These are phyloP conservation scores for Tulasnella sp. DNA, from an alignment of 768 basidiomycete species.

Conservation along the genomic window DNA sequence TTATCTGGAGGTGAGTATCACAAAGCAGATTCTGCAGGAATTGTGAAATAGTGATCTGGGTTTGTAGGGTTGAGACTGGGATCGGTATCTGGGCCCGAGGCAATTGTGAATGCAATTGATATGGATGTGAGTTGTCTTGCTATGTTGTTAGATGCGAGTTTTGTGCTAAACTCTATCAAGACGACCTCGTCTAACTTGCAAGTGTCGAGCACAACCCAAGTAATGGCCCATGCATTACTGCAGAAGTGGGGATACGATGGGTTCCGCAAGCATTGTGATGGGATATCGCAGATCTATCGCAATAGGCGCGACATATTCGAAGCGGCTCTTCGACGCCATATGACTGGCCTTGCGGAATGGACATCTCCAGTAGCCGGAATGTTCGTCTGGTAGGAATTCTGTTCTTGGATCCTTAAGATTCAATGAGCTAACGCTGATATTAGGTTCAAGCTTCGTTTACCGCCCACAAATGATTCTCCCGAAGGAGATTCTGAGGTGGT, in stretches of 20 bases:
- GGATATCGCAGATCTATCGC: slow-evolving; percentile 60
- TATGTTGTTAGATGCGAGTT: not conserved
- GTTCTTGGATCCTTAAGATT: slow-evolving; percentile 3
- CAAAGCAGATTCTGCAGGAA: too few species aligned
- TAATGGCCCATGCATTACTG: slow-evolving; percentile 45
- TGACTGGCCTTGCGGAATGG: slow-evolving; percentile 68
- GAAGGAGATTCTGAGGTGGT: slow-evolving; percentile 56
- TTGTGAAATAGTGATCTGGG: too few species aligned
- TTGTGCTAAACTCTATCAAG: slow-evolving; percentile 26
- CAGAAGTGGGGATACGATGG: slow-evolving; percentile 64
- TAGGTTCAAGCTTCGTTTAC: slow-evolving; percentile 55
- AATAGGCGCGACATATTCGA: slow-evolving; percentile 67
- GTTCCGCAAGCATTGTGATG: slow-evolving; percentile 52
- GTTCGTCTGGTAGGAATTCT: slow-evolving; percentile 70
- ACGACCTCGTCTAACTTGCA: slow-evolving; percentile 57
- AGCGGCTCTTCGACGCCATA: slow-evolving; percentile 54
- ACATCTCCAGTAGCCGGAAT: slow-evolving; percentile 59
- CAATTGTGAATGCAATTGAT: too few species aligned
- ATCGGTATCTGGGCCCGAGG: slow-evolving; percentile 60
- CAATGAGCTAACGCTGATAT: slow-evolving; percentile 16
- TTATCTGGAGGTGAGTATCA: too few species aligned
- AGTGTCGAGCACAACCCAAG: slow-evolving; percentile 50
- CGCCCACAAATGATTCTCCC: slow-evolving; percentile 21
- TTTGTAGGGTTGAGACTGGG: slow-evolving; percentile 71
- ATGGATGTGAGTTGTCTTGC: too few species aligned